Conservation (phyloP, 1,139 yeast genomes). For the Pichia sp. region DNA sequence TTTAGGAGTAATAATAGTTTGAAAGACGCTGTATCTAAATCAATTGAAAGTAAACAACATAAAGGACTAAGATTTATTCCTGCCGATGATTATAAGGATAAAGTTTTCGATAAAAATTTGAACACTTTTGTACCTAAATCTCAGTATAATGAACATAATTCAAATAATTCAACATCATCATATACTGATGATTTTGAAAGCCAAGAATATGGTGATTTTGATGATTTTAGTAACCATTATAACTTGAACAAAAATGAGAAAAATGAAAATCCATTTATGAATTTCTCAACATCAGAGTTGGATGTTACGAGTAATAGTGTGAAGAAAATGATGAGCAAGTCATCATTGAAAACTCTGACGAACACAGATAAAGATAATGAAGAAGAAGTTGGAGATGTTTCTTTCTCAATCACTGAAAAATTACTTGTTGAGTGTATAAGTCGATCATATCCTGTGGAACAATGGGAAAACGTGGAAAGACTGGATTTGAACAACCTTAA, state of each 20-base stretch:
- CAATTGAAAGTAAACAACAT: conserved; percentile 3
- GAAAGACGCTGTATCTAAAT: not conserved
- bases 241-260: conserved; percentile 1
- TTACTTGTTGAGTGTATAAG: conserved; percentile 43
- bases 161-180: conserved; percentile 1
- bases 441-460: conserved; percentile 34
- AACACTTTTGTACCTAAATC: conserved; percentile 21
- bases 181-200: conserved; percentile 5
- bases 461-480: conserved; percentile 39
- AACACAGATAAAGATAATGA: conserved; percentile 8
- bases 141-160: conserved; percentile 11
- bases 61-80: conserved; percentile 26
- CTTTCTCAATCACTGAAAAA: conserved; percentile 44
- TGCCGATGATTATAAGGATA: conserved; percentile 26
- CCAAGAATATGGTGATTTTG: not conserved
- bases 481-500: conserved; percentile 32
- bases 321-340: not conserved
- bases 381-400: conserved; percentile 25
- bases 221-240: not conserved
- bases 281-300: not conserved
- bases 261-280: not conserved
- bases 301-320: not conserved
- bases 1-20: not conserved
- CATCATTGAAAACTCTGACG: not conserved
- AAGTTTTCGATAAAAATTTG: conserved; percentile 24